Evolutionary conservation across 148 eudicot species (phyloP).

Genomic region (Arbutus unedo): DNA sequence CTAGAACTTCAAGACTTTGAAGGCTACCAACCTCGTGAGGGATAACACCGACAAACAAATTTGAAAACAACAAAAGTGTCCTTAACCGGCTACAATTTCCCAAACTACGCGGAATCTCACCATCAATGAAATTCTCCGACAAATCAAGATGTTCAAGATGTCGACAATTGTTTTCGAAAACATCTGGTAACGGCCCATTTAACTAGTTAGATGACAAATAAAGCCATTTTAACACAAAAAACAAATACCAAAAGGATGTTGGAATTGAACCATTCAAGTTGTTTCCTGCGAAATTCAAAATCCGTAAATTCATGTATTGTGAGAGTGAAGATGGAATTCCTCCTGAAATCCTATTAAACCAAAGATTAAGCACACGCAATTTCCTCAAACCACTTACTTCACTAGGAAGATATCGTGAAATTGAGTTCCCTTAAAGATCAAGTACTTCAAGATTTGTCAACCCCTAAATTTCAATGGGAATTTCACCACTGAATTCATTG

Average conservation of each 20-base stretch:
- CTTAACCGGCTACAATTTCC: slow-evolving; percentile 47
- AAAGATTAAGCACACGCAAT: slow-evolving; percentile 49
- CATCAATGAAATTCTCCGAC: slow-evolving; percentile 46
- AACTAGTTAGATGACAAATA: slow-evolving; percentile 49
- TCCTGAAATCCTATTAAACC: slow-evolving; percentile 38
- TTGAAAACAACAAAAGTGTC: slow-evolving; percentile 48
- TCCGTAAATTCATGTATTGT: slow-evolving; percentile 23
- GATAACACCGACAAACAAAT: slow-evolving; percentile 40
- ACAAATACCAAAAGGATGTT: slow-evolving; percentile 22
- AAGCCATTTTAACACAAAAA: slow-evolving; percentile 34
- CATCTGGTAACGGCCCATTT: slow-evolving; percentile 37
- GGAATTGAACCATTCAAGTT: slow-evolving; percentile 38
- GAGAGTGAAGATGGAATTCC: slow-evolving; percentile 35
- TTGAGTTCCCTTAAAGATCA: slow-evolving; percentile 67
- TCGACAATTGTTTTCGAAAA: slow-evolving; percentile 37
- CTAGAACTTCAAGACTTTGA: slow-evolving; percentile 49
- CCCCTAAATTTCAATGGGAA: slow-evolving; percentile 52
- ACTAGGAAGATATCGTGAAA: slow-evolving; percentile 44
- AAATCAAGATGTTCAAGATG: slow-evolving; percentile 51
- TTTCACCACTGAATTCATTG: slow-evolving; percentile 46
- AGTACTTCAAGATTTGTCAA: slow-evolving; percentile 57
- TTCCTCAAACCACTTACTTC: slow-evolving; percentile 34
- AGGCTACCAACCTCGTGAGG: slow-evolving; percentile 53
- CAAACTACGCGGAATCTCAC: slow-evolving; percentile 44
- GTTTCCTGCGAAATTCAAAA: slow-evolving; percentile 51